Percentiles rank a stretch among this genome's conserved stretches.
phyloP scores from a whole-genome alignment of 768 basidiomycete species.

The Naganishia randhawae region DNA sequence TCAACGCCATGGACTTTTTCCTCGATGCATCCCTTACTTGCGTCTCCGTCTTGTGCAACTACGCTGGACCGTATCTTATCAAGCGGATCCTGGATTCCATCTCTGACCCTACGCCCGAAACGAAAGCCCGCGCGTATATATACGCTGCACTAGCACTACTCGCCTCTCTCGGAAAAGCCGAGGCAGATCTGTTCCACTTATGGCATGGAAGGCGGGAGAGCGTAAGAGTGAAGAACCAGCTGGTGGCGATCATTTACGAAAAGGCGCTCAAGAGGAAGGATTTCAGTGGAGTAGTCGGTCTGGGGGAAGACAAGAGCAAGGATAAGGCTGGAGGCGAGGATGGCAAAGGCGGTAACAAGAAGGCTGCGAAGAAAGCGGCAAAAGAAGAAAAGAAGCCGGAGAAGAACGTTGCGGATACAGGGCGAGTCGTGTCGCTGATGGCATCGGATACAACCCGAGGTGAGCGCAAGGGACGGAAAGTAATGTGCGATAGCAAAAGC shows the following conservation, averaged over 20 bases:
- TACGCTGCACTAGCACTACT: conserved; percentile 73
- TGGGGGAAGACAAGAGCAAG: conserved; percentile 10
- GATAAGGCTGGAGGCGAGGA: conserved; percentile 52
- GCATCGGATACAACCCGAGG: conserved; percentile 30
- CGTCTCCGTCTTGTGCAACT: conserved; percentile 69
- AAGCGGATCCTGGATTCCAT: conserved; percentile 56
- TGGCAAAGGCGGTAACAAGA: conserved; percentile 24
- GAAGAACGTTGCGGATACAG: conserved; percentile 78
- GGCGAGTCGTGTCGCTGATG: conserved; percentile 32
- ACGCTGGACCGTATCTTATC: conserved; percentile 78
- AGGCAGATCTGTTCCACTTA: conserved; percentile 46
- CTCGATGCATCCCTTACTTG: conserved; percentile 68
- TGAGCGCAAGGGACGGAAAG: conserved; percentile 32
- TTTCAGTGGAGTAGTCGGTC: conserved; percentile 65
- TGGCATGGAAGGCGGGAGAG: conserved; percentile 72
- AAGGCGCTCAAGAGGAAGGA: conserved; percentile 79
- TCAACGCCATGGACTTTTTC: conserved; percentile 49
- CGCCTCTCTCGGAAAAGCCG: conserved; percentile 59
- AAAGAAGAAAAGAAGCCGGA: conserved; percentile 65
- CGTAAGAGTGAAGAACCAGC: conserved; percentile 61
- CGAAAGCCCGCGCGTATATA: conserved; percentile 64
- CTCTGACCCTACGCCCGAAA: conserved; percentile 55
- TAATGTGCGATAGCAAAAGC: not conserved
- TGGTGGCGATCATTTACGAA: conserved; percentile 82
- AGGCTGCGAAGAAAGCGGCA: conserved; percentile 40